Evolutionary conservation across 1,284 basidiomycete species (phyloP), one percentile per base, ranked within the genome.

Genomic region (Prillingera fragicola): DNA sequence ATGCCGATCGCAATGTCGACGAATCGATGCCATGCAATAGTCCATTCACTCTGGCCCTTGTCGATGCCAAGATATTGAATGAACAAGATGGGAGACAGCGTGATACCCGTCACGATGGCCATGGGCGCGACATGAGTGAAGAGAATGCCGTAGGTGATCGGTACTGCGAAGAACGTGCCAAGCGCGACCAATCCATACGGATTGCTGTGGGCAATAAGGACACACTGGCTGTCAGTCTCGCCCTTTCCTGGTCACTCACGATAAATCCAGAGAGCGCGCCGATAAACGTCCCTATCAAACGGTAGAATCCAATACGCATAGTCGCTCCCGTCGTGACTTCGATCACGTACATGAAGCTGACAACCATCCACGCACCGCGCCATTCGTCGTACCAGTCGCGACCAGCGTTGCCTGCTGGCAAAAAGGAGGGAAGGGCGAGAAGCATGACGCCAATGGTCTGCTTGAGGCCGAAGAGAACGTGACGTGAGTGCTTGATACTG

Each of bases 251-350:
- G 10, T 21, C 15, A 64, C 66, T 56, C 40, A 72, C 67, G 14
- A 74, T 40, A 29, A 65, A 69, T 5, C 67, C 74, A 5, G 62
- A 48, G 3, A 75, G 33, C 0, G 70, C 70, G 13, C 74, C 74
- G 2, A 65, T 50, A 28, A 75, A 60, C 4, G 74, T 76, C 12
- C 74, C 74, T 3, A 70, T 43, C 18, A 71, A 57, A 12, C 75
- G 66, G 38, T 66, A 72, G 14, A 73, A 50, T 0, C 72, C 73
- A 3, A 75, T 58, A 9, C 69, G 62, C 24, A 75, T 48, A 3
- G 72, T 75, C 4, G 73, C 73, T 1, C 74, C 75, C 0, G 73
- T 74, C 7, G 70, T 70, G 10, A 71, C 66, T 38, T 77, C 75
- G 24, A 76, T 52, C 9, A 73, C 73, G 48, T 72, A 76, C 49